Base-by-base conservation (phyloP, 768 basidiomycete species). In the Hericium coralloides region DNA sequence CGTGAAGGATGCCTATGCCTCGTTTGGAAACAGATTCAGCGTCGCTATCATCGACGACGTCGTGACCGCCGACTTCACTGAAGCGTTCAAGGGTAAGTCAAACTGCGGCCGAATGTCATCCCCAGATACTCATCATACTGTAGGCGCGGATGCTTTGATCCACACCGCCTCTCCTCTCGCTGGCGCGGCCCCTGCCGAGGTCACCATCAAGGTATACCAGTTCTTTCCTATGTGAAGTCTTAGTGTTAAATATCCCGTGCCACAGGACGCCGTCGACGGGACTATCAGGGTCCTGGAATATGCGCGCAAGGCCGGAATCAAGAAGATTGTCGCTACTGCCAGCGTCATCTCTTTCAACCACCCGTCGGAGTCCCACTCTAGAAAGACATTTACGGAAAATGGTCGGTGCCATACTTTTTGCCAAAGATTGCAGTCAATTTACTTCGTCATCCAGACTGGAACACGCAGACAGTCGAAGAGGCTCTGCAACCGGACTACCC, bases 361-460 rank as follows among this genome's bases (percentile, higher is more conserved):
- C 2, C n/a, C 9, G 2, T 20, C n/a, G 18, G 50, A 60, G 22
- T 18, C 53, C 5, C 47, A 49, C 31, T 54, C 50, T n/a, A 41
- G 49, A 4, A 38, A 18, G 17, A 49, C 45, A 2, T 20, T 60
- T 49, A 22, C 31, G 12, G 55, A 60, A 12, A 10, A 59, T 53
- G 43, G 60, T 56, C 12, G 0, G 9, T 25, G n/a, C 4, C 47
- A n/a, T 12, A n/a, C n/a, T 15, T 14, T 31, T 14, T n/a, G 22
- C 18, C 41, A 15, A 6, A 4, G 39, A 9, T 45, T 7, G 17
- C 22, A 39, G 5, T 43, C 18, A 18, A 23, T 10, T 17, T 43
- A 7, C 36, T 17, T 10, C 8, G 7, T 37, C 12, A 18, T 10
- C 7, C 14, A 75, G 75, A 71, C 41, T 73, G 72, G 74, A 68